Evolutionary conservation across 2,329 filamentous ascomycete genomes (phyloP).

Genomic region (Aspergillus thermomutatus): DNA sequence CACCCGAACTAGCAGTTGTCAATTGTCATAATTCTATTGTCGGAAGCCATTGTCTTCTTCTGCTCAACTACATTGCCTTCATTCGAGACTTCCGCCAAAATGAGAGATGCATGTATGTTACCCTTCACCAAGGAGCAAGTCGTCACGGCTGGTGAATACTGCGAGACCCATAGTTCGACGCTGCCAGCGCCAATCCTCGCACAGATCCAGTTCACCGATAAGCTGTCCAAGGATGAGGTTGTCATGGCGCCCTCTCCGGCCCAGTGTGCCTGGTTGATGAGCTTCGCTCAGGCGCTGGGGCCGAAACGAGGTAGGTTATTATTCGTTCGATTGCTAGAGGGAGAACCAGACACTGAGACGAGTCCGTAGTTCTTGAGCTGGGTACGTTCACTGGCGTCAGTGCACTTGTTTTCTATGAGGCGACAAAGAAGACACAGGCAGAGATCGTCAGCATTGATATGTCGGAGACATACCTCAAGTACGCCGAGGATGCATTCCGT

Average conservation of each 20-base stretch:
- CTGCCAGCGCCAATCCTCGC: not conserved
- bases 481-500: not conserved
- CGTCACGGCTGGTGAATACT: constrained; percentile 2
- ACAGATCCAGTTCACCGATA: constrained; percentile 4
- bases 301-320: constrained; percentile 1
- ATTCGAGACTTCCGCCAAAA: not conserved
- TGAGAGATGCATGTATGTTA: constrained; percentile 4
- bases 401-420: constrained; percentile 1
- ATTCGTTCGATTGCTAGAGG: no score
- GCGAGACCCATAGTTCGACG: not conserved
- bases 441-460: constrained; percentile 4
- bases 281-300: not conserved
- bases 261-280: constrained; percentile 3
- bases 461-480: not conserved
- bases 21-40: not conserved
- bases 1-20: not conserved
- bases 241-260: constrained; percentile 3
- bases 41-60: not conserved
- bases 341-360: not conserved
- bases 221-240: constrained; percentile 3
- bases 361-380: constrained; percentile 1
- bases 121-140: constrained; percentile 3
- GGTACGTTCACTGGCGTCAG: constrained; percentile 3
- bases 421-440: not conserved
- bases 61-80: no score